Evolutionary conservation across 106 monocot genomes (phyloP), one percentile per base, ranked within the genome.

Genomic region (Apostasia shenzhenica): DNA sequence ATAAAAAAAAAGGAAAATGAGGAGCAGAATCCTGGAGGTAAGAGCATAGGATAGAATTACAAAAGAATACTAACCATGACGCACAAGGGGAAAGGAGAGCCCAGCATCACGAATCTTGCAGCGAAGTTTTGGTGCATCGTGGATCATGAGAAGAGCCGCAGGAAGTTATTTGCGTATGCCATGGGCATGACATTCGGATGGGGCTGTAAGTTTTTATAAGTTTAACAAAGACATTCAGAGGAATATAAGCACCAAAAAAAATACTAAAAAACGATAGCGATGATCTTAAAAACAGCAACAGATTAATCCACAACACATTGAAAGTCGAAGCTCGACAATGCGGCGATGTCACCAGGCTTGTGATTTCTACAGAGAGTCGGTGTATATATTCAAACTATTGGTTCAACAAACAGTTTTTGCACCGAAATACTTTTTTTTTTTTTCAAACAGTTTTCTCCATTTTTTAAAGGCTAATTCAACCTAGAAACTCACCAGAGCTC

Each of bases 161-260:
- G 68, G 74, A 97, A 97, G 58, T 97, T 97, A 77, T 57, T 92
- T 2, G 97, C 92, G 68, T 92, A 97, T 5, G 97, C 97, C 97
- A 97, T 97, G 10, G 97, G 97, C 86, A 89, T 92, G 8, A 97
- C 92, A 73, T 97, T 87, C 1, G 97, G 97, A 72, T 97, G 97
- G 4, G 97, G 86, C 97, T 97, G 92, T 84, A 84, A 74, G 46
- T 51, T 45, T 14, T 49, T 41, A 62, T 1, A 61, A 45, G 44
- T 13, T 45, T 45, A 45, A 63, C 3, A 13, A 63, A 45, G 7
- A 50, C 4, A 50, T 50, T 8, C 4, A 8, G 4, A 50, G 50
- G 6, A 50, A 5, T 50, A 5, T 50, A 50, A 50, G 50, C 50
- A 50, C 6, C 50, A 50, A 59, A 59, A 39, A 59, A 59, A 59